Base-by-base conservation (phyloP, 441 rosid species). In the Syzygium syzygioides region DNA sequence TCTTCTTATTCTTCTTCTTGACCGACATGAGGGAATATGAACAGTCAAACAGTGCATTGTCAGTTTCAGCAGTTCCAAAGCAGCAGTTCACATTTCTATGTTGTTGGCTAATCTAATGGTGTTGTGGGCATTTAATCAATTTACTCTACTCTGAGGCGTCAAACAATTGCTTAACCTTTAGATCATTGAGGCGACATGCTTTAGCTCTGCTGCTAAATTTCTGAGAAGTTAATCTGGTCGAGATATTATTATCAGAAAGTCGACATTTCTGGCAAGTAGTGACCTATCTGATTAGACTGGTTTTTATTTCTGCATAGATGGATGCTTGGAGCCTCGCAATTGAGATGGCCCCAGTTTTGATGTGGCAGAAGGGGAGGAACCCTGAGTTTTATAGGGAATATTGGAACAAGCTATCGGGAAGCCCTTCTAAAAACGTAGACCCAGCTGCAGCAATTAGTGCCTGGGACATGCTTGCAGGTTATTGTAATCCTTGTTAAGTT, bases 401-500 rank as follows among this genome's bases (percentile, higher is more conserved):
- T 59, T 96, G 99, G 99, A 96, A 91, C 91, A 93, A 92, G 37
- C 91, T 93, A n/a, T 87, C 93, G 2, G 92, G 92, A 95, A 93
- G 92, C 93, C 93, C 94, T 89, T 57, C 93, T 28, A 94, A 90
- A 87, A 93, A 92, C 85, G 86, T 55, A 68, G 95, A 95, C 89
- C 87, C 91, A 28, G 57, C 90, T 89, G 91, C 94, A 89, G 88
- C 93, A 89, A 92, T 91, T 91, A 93, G 94, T 92, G 91, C 95
- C 62, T 95, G 98, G 97, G 98, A 97, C 93, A 90, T 97, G 94
- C 98, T 97, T 89, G 93, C 95, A 88, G 99, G 99, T 96, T 88
- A 91, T 91, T 76, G 25, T 45, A 76, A 20, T 20, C 50, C 20
- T 45, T 14, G 32, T 84, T 28, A 37, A 53, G 18, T 59, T 55